Evolutionary conservation across 2,329 filamentous ascomycete species (phyloP), one percentile per base, ranked within the genome.

Genomic region (Paramyrothecium roridum): DNA sequence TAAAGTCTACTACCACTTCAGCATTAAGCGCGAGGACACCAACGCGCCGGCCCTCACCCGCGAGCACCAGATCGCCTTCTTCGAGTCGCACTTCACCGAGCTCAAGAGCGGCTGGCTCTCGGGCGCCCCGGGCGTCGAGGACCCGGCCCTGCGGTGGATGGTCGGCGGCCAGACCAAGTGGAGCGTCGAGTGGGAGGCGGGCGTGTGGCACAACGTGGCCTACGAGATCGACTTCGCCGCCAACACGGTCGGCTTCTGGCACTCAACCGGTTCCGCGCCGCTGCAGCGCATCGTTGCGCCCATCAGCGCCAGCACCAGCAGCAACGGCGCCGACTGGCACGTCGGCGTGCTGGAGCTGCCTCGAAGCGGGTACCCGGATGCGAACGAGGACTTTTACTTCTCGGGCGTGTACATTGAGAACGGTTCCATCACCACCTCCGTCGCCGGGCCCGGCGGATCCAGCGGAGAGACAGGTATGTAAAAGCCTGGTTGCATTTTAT

Each of bases 11-110:
- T 91, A 90, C 71, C 88, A 91, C 70, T 90, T 90, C 73, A 86
- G 81, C 56, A 80, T 91, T 60, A 84, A 82, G 77, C 78, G 82
- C 46, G 76, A 72, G 13, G 76, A 73, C 46, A 78, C 73, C 19
- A 89, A 90, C 63, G 76, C 85, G 1, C 88, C 88, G 0, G 81
- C 79, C 33, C 72, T 79, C 6, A 80, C 77, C 11, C 80, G 86
- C 55, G 87, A 91, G 75, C 88, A 91, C 70, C 87, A 90, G 71
- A 76, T 79, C 63, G 72, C 69, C 65, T 80, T 80, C 69, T 85
- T 85, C 72, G 87, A 89, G 73, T 83, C 79, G 68, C 87, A 90
- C 72, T 90, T 90, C 71, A 90, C 87, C 13, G 88, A 90, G 75
- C 72, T 91, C 67, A 90, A 90, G 76, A 84, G 83, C 56, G 88